Percentiles rank a stretch among this genome's conserved stretches.
Evolutionary conservation across 2,329 filamentous ascomycete species (phyloP).

Genomic region (Stagonosporopsis vannaccii): DNA sequence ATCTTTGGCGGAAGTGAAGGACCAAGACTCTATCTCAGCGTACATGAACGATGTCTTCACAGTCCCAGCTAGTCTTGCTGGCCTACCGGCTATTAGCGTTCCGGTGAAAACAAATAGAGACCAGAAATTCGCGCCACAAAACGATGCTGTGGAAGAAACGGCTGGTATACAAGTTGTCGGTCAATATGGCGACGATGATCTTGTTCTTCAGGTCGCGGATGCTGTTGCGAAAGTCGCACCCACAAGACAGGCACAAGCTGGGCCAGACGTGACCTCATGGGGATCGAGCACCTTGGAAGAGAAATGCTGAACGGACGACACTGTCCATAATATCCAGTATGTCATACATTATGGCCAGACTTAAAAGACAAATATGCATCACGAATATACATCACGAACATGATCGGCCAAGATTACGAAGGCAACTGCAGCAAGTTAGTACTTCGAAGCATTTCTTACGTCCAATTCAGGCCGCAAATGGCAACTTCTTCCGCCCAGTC

Average conservation of each 20-base stretch:
- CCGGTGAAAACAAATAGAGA: constrained; percentile 62
- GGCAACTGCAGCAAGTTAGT: not conserved
- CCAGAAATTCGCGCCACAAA: constrained; percentile 35
- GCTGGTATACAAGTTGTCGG: constrained; percentile 78
- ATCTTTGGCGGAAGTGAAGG: constrained; percentile 63
- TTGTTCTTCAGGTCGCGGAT: constrained; percentile 66
- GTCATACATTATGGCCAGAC: not conserved
- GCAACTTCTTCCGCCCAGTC: not conserved
- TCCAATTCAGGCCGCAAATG: not conserved
- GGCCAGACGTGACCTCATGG: constrained; percentile 25
- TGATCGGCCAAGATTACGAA: not conserved
- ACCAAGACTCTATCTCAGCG: constrained; percentile 68
- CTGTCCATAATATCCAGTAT: not conserved
- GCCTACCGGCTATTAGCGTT: constrained; percentile 85
- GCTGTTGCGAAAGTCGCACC: constrained; percentile 22
- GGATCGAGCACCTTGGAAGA: constrained; percentile 6
- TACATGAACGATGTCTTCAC: constrained; percentile 97
- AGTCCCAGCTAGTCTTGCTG: constrained; percentile 90
- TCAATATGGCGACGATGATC: constrained; percentile 79
- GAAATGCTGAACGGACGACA: not conserved
- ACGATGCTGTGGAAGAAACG: constrained; percentile 35
- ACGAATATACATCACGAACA: not conserved
- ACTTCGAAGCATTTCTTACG: not conserved
- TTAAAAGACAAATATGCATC: not conserved
- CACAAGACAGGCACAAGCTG: constrained; percentile 6